Base-by-base conservation (phyloP, 495 filamentous ascomycete genomes). In the Ramalina intermedia region DNA sequence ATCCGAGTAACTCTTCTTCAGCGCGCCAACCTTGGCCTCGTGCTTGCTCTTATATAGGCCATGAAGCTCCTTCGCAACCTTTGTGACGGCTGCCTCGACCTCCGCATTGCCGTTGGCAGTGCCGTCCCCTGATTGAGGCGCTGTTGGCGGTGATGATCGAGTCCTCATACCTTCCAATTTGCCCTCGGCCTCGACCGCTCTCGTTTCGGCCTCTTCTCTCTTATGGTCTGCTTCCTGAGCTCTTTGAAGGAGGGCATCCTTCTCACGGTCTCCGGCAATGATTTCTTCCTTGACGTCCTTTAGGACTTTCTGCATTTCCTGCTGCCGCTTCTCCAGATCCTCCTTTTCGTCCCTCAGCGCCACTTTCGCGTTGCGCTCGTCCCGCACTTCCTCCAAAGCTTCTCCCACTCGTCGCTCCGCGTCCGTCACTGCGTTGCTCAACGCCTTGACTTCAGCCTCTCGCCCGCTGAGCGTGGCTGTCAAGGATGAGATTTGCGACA, bases 1-100 rank as follows among this genome's bases (percentile, higher is more conserved):
- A 38, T 72, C 72, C 58, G 95, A 87, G 64, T 96, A 96, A 62
- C 81, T 88, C 63, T 95, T 95, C 68, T 96, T 96, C 49, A 98
- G 71, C 7, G 87, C 88, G 0, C 83, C 76, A 23, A 96, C 89
- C 66, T 98, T 98, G 41, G 79, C 83, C 67, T 95, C 89, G 60
- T 98, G 93, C 61, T 98, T 98, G 60, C 78, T 74, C 66, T 95
- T 96, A 70, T 98, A 98, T n/a, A 94, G 72, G 0, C 76, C 72
- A 58, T 98, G 91, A 21, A 96, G 72, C 57, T 98, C 91, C 11
- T 83, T 75, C 2, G 85, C 89, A 26, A 94, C 85, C 50, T 82
- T 84, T 63, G 89, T 85, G n/a, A 96, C 85, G 14, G 93, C 90
- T 35, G 87, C 79, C 55, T 95, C 87, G 17, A 87, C 79, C 54